phyloP scores from a whole-genome alignment of 805 yeast species.

The Tetrapisispora iriomotensis region DNA sequence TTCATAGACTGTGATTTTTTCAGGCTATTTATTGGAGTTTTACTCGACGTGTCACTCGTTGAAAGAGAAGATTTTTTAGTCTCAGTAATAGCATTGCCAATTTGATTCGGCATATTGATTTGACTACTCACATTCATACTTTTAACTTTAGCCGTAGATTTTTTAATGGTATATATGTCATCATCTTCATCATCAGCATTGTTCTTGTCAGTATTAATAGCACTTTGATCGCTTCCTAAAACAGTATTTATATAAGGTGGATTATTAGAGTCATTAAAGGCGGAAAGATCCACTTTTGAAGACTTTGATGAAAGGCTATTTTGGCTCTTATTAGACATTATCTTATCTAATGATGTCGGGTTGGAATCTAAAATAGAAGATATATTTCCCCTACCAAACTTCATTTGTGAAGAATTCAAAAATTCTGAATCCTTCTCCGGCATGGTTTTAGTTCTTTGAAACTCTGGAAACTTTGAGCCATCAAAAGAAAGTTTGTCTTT shows the following conservation, averaged over 20 bases:
- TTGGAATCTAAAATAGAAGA: slow-evolving; percentile 6
- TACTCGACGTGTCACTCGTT: too few species aligned
- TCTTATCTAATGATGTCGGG: slow-evolving; percentile 4
- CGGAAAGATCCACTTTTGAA: background rate
- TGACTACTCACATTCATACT: too few species aligned
- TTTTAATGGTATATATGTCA: slow-evolving; percentile 1
- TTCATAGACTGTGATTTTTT: too few species aligned
- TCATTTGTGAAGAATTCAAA: background rate
- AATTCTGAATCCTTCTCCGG: background rate
- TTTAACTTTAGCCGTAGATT: background rate
- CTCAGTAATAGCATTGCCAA: background rate
- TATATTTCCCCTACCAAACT: slow-evolving; percentile 8
- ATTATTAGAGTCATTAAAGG: background rate
- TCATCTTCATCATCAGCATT: background rate
- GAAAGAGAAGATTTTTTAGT: too few species aligned
- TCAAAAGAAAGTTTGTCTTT: too few species aligned
- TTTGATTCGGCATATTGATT: slow-evolving; percentile 4
- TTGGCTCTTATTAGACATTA: background rate
- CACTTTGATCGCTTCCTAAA: background rate
- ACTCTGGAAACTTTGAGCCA: background rate
- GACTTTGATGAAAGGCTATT: background rate
- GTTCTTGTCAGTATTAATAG: too few species aligned
- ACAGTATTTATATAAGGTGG: background rate
- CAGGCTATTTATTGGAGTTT: slow-evolving; percentile 28
- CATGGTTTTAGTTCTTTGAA: background rate